Evolutionary conservation across 345 rosid species (phyloP), one percentile per base, ranked within the genome.

Genomic region (Arabidopsis arenosa): DNA sequence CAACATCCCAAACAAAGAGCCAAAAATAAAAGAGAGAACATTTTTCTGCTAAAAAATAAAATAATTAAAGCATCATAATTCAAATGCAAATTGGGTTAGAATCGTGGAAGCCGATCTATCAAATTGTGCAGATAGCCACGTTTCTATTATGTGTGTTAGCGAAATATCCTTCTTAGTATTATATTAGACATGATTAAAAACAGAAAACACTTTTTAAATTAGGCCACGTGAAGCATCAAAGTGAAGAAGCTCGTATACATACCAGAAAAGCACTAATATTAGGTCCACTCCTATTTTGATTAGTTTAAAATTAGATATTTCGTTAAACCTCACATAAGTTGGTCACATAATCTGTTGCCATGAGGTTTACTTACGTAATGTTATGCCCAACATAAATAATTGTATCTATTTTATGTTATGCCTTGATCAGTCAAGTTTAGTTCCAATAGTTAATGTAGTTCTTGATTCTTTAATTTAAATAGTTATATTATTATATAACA

Each of bases 221-320:
- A 58, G 73, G 67, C 53, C 67, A 75, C 67, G 73, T 59, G 79
- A 67, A 28, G 17, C 33, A 67, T 39, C 13, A 75, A 32, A 58
- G 0, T 14, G 28, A 36, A 56, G 12, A 4, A 56, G 7, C 52
- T 65, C 21, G 5, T 55, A 4, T 15, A 28, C 17, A 21, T 66
- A 74, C 73, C 73, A 66, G 67, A 66, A 49, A 28, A 13, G 23
- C 37, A 75, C 41, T 28, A 66, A 48, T 33, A 17, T 66, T 75
- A 75, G 79, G 73, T 39, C 33, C 44, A 66, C 66, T 57, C 39
- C 48, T 21, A 64, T 36, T 45, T 74, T 18, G 7, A 51, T 74
- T 45, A 55, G 64, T 55, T 73, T 64, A 32, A 52, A 52, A 45
- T 74, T 74, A 65, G 78, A 36, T 74, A 74, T 44, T 57, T 37